Evolutionary conservation across 1,284 basidiomycete genomes (phyloP), one percentile per base, ranked within the genome.

Genomic region (Athelia psychrophila): DNA sequence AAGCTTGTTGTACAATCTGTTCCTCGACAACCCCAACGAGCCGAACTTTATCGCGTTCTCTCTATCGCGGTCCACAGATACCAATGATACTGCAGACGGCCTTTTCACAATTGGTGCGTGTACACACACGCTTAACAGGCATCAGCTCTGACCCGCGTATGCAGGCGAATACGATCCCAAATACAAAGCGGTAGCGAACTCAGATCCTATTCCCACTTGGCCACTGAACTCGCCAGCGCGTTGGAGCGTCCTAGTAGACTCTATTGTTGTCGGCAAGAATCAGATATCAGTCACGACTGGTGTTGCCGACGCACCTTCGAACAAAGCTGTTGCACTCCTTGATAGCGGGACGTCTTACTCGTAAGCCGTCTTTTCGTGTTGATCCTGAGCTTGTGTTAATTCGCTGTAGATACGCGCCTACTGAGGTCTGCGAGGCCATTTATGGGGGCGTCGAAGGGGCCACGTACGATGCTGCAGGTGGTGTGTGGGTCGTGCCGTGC

Each of bases 341-440:
- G 88, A 92, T 64, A 91, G 80, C 56, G 89, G 89, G 15, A 86
- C 88, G 13, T 89, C 88, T 3, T 89, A 82, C 64, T 83, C 86
- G 87, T 89, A 62, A 54, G 87, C 73, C 9, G 22, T 22, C 33
- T 23, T 52, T 33, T 23, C 59, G 16, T 47, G 48, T 25, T 22
- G 46, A 50, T 53, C 49, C 54, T 46, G 25, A 48, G 27, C 27
- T 44, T 33, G 30, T 57, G 16, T 49, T 86, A 88, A 24, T 89
- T 89, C 66, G 84, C 79, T 57, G 16, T 49, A 87, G 88, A 24
- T 89, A 89, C 66, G 84, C 79, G 13, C 79, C 88, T 5, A 67
- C 72, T 46, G 79, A 76, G 2, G 77, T 86, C 30, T 81, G 79
- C 51, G 68, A 84, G 50, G 77, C 83, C 13, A 88, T 92, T 51